These are phyloP conservation scores for Leccinum sublutescens DNA, from an alignment of 768 basidiomycete species.

Conservation along the genomic window DNA sequence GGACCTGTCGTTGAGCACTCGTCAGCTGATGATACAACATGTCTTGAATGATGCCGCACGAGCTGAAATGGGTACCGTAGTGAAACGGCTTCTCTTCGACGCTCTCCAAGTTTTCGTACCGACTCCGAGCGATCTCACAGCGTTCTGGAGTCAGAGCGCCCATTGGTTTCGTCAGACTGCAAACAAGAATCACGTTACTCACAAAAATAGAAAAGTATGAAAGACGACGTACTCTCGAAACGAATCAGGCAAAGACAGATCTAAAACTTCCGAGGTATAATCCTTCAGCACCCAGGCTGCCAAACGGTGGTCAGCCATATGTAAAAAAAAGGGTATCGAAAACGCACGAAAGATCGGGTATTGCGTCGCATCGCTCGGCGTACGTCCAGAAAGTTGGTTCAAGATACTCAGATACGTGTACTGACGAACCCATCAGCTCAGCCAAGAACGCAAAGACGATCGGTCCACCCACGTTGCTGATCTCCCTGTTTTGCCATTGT, in stretches of 20 bases:
- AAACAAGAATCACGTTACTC: neutral
- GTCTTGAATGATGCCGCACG: slow-evolving; percentile 29
- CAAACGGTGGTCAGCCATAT: neutral
- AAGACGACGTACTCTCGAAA: slow-evolving; percentile 66
- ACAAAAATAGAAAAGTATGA: neutral
- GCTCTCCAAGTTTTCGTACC: slow-evolving; percentile 73
- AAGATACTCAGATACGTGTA: slow-evolving; percentile 87
- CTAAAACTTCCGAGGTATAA: slow-evolving; percentile 69
- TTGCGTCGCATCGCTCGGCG: slow-evolving; percentile 92
- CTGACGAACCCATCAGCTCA: slow-evolving; percentile 36
- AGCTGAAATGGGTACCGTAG: slow-evolving; percentile 94
- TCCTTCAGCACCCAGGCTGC: slow-evolving; percentile 88
- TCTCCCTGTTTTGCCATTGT: slow-evolving; percentile 86
- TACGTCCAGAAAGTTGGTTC: slow-evolving; percentile 90
- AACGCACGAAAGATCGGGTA: slow-evolving; percentile 85
- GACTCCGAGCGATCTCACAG: slow-evolving; percentile 68
- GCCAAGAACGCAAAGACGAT: neutral
- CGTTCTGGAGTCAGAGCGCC: slow-evolving; percentile 79
- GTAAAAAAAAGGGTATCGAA: neutral
- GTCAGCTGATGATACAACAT: slow-evolving; percentile 2
- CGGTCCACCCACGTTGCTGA: slow-evolving; percentile 71
- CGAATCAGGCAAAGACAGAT: slow-evolving; percentile 56
- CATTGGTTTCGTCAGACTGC: slow-evolving; percentile 86
- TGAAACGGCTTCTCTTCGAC: slow-evolving; percentile 89
- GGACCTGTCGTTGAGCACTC: slow-evolving; percentile 37